Percentiles rank a stretch among this genome's conserved stretches.
phyloP scores from a whole-genome alignment of 805 yeast species.

The Nakazawaea ishiwadae region DNA sequence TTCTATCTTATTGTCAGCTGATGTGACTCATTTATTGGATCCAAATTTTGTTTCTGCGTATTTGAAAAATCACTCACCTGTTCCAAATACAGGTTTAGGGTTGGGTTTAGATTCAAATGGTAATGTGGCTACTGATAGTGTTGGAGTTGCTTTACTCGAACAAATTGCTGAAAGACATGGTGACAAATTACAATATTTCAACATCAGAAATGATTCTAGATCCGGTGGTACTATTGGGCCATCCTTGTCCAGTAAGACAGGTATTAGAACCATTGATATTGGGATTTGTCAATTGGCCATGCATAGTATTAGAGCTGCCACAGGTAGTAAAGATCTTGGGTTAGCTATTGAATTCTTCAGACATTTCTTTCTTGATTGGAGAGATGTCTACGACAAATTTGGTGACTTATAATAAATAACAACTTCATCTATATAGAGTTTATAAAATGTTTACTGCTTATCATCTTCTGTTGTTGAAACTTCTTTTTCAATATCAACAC shows the following conservation, averaged over 20 bases:
- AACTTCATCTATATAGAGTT: too few species aligned
- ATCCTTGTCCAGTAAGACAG: constrained; percentile 53
- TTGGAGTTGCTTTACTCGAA: constrained; percentile 65
- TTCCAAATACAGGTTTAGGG: constrained; percentile 73
- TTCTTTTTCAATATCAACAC: constrained; percentile 8
- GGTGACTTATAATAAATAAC: constrained; percentile 19
- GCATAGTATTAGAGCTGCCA: constrained; percentile 82
- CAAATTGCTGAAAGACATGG: constrained; percentile 62
- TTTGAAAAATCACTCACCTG: constrained; percentile 73
- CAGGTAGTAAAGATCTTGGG: constrained; percentile 74
- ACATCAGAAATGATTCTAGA: constrained; percentile 77
- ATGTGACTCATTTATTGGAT: constrained; percentile 76
- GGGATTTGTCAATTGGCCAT: constrained; percentile 82
- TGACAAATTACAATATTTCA: constrained; percentile 74
- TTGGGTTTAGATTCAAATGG: constrained; percentile 74
- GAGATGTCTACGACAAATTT: constrained; percentile 47
- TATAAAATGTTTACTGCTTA: too few species aligned
- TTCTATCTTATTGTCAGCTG: constrained; percentile 76
- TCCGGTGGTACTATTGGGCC: constrained; percentile 93
- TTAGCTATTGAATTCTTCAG: constrained; percentile 67
- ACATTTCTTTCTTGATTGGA: constrained; percentile 68
- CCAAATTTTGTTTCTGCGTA: constrained; percentile 69
- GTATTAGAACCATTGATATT: constrained; percentile 72
- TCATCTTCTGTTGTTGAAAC: not conserved
- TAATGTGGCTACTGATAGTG: constrained; percentile 77